Base-by-base conservation (phyloP, 176 grass and related monocot genomes). In the Avena eriantha region DNA sequence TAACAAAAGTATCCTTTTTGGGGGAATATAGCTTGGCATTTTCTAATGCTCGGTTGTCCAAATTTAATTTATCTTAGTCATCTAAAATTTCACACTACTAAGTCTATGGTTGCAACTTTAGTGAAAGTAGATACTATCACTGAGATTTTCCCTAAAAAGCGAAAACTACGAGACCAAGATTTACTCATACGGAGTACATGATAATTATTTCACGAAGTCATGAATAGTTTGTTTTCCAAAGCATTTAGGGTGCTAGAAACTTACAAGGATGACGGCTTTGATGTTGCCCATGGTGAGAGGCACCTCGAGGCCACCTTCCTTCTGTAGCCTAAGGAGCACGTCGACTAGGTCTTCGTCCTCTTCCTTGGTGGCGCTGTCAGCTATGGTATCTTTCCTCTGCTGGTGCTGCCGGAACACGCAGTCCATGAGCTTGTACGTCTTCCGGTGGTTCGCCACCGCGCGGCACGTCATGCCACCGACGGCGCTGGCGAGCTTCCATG, bases 371-470 rank as follows among this genome's bases (percentile, higher is more conserved):
- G 16, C 0, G 43, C 41, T 65, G 2, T 23, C n/a, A 61, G 58
- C 22, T 12, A 8, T n/a, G 60, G 23, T 23, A 23, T 64, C 60
- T 64, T 55, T 84, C 7, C 31, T 15, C 54, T 89, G 65, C 43
- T 80, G 8, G 55, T 84, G 81, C 31, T 89, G 67, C 22, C 11
- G 24, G 81, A 84, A 72, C 10, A 58, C 81, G 55, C 9, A 45
- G 6, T 89, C 87, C 63, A 84, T 84, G 1, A 89, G 87, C 54
- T 72, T 65, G 3, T 73, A 80, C 3, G 21, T 72, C 33, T 47
- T 80, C 8, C 24, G 47, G 63, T 21, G 45, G 80, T 21, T 53
- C 63, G 9, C 63, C 80, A 53, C 80, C 10, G 63, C 63, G 9
- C 80, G 43, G 46, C 80, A 59, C n/a, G 16, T 13, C 63, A 7